Base-by-base conservation (phyloP, 345 rosid genomes). In the Gynandropsis gynandra region DNA sequence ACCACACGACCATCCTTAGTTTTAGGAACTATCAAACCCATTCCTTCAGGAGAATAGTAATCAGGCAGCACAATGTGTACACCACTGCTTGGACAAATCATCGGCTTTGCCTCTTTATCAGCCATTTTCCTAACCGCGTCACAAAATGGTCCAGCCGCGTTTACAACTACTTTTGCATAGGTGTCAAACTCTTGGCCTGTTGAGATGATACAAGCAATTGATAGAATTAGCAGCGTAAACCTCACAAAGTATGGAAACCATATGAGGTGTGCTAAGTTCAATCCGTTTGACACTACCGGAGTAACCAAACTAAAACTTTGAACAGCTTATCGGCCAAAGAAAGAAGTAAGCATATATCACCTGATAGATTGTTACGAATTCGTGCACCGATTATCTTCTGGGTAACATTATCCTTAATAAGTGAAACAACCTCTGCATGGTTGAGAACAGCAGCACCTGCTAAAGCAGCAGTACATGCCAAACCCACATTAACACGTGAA, bases 11-110 rank as follows among this genome's bases (percentile, higher is more conserved):
- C 98, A 69, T 92, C 98, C 74, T 87, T 87, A 13, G 98, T 92
- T 79, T 92, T 87, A 44, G 98, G 98, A 71, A 92, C 96, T 59
- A 92, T 87, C 84, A 92, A 75, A 9, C 98, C 98, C 98, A 92
- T 87, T 58, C 98, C 98, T 63, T 92, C 93, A 0, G 98, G 98
- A 54, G 98, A 92, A 73, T 92, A 92, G 69, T 87, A 92, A 67
- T 92, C 98, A 50, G 98, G 98, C 24, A 92, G 87, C 55, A 92
- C 76, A 29, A 92, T 52, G 71, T 87, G 98, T 8, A 92, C 96
- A 50, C 96, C 98, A 51, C 98, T 92, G 76, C 96, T 92, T 17
- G 98, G 96, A 62, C 81, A 82, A 66, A 92, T 92, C 77, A 92
- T 92, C 14, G 80, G 64, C 47, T 65, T 77, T 41, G 67, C 80